Base-by-base conservation (phyloP, 495 filamentous ascomycete species). In the Margaritispora aquatica region DNA sequence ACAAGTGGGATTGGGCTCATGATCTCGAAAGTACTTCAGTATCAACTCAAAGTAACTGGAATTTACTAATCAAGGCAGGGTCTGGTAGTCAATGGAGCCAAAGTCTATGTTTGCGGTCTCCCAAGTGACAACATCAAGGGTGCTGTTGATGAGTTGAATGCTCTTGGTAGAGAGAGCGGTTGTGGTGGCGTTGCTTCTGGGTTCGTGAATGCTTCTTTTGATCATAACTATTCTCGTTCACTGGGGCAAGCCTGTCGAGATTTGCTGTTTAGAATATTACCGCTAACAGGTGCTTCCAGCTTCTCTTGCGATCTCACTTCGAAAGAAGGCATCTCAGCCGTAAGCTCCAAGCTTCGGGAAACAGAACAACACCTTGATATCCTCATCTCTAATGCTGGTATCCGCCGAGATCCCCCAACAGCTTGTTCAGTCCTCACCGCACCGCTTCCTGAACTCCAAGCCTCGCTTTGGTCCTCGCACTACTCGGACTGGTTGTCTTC, bases 311-410 rank as follows among this genome's bases (percentile, higher is more conserved):
- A 77, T 61, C 55, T 77, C 8, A 68, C 69, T 3, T 70, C 65
- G 22, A 76, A 77, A 64, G 44, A 71, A 2, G 64, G 69, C 0
- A 75, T 78, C 48, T 17, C 26, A n/a, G 29, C 56, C 2, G 59
- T 75, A 5, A 61, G 64, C 0, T 26, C 51, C 10, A 55, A 52
- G 0, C 68, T 78, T 19, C 36, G 65, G 10, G 17, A 60, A 11
- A 47, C 58, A 34, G 70, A 75, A 58, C 52, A 46, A 4, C 60
- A 64, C 11, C 55, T 77, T 34, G 75, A 77, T 49, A 74, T 77
- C 15, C 70, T 77, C 19, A 70, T 75, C 50, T 75, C 73, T 48
- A 75, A 77, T 60, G 75, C 75, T n/a, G 75, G 75, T 1, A 74
- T 76, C 46, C 62, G 75, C 1, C 69, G 70, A 5, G 75, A 77